Base-by-base conservation (phyloP, 805 yeast species). In the Wickerhamomyces bisporus region DNA sequence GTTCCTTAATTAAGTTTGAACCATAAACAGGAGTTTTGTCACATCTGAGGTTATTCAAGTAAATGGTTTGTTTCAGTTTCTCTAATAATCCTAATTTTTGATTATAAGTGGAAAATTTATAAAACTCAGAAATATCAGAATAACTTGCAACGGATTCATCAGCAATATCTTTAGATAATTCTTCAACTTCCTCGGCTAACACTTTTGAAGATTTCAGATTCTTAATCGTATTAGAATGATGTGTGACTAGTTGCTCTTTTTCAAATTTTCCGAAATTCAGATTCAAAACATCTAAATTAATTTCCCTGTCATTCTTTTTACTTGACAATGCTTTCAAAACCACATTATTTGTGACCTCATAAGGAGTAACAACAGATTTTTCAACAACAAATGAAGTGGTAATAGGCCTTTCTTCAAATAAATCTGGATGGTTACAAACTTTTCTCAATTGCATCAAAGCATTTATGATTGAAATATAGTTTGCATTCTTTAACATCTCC, bases 361-460 rank as follows among this genome's bases (percentile, higher is more conserved):
- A 86, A 6, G 65, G 57, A 1, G 77, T 62, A 3, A 73, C 64
- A 5, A 85, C 87, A 1, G 87, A 75, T 33, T 69, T 68, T 3
- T 77, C 76, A 68, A 88, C 66, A 0, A 91, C 84, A 56, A 86
- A 81, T 2, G 98, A 89, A 0, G 98, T 93, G 29, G 86, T 74
- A 47, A 93, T 86, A 1, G 98, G 98, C 42, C 98, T 71, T 6
- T 89, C 96, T 58, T 93, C 98, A 63, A 93, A 94, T 42, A 93
- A 64, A 64, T 93, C 97, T 0, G 96, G 96, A 60, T 89, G 98
- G 53, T 89, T 89, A 65, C 97, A 88, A 21, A 89, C 97, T 59
- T 93, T 93, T 53, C 99, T 77, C 52, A 93, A 67, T 60, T 93
- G 99, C 99, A 93, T 93, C 64, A 93, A 71, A 68, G 98, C 93